Base-by-base conservation (phyloP, 1,284 basidiomycete genomes). In the Cryptococcus sp. region DNA sequence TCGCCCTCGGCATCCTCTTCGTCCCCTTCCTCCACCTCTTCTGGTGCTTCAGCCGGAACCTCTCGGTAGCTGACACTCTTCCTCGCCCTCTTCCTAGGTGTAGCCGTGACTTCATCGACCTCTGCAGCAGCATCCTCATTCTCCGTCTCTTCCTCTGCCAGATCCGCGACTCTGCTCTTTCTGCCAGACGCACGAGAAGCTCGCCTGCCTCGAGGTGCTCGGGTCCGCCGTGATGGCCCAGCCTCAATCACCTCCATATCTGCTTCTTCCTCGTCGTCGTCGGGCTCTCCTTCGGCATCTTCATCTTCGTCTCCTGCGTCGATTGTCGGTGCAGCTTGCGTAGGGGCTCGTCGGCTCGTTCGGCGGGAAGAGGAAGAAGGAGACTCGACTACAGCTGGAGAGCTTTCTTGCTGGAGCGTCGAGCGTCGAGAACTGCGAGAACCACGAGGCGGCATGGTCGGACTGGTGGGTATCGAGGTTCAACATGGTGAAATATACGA, bases 21-120 rank as follows among this genome's bases (percentile, higher is more conserved):
- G 7, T 43, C 55, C 10, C 45, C 43, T 5, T 41, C 56, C 1
- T 53, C 49, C 1, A 28, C 37, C n/a, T 43, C 32, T 12, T 51
- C 54, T 11, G 45, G 33, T 26, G 28, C 49, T 18, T 51, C 52
- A 7, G 51, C 34, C n/a, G 56, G 54, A 7, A 60, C 43, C 34
- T 60, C 59, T 40, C 47, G 50, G 48, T 60, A 60, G 40, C 52
- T 53, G 39, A 60, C 59, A 28, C 57, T 55, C 44, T 56, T 58
- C 40, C 46, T 44, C 16, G 47, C 45, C 14, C 59, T 51, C 16
- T 50, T 50, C 24, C 59, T 32, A 25, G 43, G 33, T 24, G 32
- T 37, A n/a, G 18, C 43, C 7, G 49, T 36, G 7, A 44, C 42
- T 7, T 45, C 45, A 12, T 39, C 45, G 21, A 38, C 48, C 21